A percentile compares a stretch with the other conserved stretches of the same genome.
phyloP scores from a whole-genome alignment of 345 rosid genomes.

The Salix purpurea region DNA sequence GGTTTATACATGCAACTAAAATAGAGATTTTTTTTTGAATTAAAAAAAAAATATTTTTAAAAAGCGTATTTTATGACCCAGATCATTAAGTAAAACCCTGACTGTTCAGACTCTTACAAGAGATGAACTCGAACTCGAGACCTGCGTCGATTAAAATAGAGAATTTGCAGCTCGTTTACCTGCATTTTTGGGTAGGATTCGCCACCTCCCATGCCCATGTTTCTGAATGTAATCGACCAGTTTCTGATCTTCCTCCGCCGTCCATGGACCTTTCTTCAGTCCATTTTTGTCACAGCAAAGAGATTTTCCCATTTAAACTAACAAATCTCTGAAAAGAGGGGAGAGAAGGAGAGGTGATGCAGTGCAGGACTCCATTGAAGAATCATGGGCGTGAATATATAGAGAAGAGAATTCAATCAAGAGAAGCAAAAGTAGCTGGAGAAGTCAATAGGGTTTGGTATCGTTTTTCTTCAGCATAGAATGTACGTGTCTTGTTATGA shows the following conservation, averaged over 20 bases:
- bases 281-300: constrained; percentile 45
- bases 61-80: too few species aligned
- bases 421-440: constrained; percentile 7
- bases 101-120: too few species aligned
- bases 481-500: constrained; percentile 37
- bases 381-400: constrained; percentile 9
- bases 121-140: too few species aligned
- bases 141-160: neutral
- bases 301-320: constrained; percentile 46
- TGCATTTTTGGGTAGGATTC: constrained; percentile 73
- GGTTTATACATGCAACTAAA: too few species aligned
- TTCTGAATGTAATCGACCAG: constrained; percentile 54
- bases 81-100: too few species aligned
- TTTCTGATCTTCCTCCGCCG: constrained; percentile 74
- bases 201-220: constrained; percentile 83
- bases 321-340: neutral
- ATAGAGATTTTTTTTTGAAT: too few species aligned
- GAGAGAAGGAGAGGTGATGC: neutral
- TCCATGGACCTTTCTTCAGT: constrained; percentile 90
- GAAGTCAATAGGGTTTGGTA: constrained; percentile 70
- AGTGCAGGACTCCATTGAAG: neutral
- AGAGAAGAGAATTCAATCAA: constrained; percentile 2
- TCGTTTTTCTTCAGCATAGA: constrained; percentile 46
- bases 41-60: too few species aligned
- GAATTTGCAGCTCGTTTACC: constrained; percentile 27